Evolutionary conservation across 2,329 filamentous ascomycete genomes (phyloP).

Genomic region (Colletotrichum melonis): DNA sequence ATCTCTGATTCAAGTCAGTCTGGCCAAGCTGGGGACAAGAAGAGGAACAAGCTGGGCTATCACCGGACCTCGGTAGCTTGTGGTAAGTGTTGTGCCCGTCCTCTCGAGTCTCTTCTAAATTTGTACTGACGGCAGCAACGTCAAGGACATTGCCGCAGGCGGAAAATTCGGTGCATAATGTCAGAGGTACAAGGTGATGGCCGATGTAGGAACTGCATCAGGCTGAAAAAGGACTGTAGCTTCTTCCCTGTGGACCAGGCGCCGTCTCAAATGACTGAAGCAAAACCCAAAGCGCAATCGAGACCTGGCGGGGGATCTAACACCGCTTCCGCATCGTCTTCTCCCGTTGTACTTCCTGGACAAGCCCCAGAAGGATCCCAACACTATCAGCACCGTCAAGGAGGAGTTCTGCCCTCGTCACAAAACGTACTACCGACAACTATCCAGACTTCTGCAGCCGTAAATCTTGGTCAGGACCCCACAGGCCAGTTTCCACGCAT

Average conservation of each 20-base stretch:
- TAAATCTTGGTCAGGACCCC: conserved; percentile 51
- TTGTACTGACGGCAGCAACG: conserved; percentile 7
- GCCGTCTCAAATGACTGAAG: conserved; percentile 55
- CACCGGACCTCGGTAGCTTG: conserved; percentile 96
- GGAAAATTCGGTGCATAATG: conserved; percentile 92
- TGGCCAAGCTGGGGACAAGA: conserved; percentile 60
- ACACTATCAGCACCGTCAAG: conserved; percentile 54
- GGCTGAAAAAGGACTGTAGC: conserved; percentile 92
- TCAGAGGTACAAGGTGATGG: conserved; percentile 78
- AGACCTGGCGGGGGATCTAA: conserved; percentile 53
- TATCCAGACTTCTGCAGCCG: conserved; percentile 51
- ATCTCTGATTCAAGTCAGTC: conserved; percentile 48
- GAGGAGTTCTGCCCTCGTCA: conserved; percentile 57
- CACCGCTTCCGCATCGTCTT: conserved; percentile 59
- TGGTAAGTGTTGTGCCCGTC: conserved; percentile 71
- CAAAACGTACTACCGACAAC: conserved; percentile 58
- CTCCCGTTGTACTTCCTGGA: conserved; percentile 57
- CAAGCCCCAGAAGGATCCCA: conserved; percentile 54
- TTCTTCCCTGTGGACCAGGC: conserved; percentile 90
- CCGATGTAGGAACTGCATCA: conserved; percentile 92
- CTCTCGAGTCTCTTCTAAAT: neutral
- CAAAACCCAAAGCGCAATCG: conserved; percentile 54
- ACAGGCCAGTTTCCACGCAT: conserved; percentile 53
- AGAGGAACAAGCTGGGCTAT: conserved; percentile 92
- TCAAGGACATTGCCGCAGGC: conserved; percentile 87